phyloP scores from a whole-genome alignment of 2,329 filamentous ascomycete genomes.

The Pseudogymnoascus sp. region DNA sequence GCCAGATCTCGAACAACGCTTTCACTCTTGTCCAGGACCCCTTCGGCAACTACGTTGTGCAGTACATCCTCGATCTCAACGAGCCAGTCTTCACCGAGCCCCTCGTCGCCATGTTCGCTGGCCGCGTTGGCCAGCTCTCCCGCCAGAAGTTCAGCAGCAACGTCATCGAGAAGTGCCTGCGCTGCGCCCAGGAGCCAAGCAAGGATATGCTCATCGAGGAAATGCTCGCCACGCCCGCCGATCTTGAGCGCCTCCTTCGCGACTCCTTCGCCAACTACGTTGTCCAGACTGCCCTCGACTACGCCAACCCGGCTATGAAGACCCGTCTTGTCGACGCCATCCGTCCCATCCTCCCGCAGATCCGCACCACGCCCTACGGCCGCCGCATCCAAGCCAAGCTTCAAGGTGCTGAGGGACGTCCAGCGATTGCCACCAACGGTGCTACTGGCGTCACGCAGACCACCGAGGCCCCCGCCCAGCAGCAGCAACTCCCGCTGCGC shows the following conservation, averaged over 20 bases:
- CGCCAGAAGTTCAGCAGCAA: constrained; percentile 99
- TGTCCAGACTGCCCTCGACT: constrained; percentile 90
- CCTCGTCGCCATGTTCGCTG: constrained; percentile 71
- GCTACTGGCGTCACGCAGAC: neutral
- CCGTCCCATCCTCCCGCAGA: constrained; percentile 72
- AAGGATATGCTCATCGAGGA: constrained; percentile 80
- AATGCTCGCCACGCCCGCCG: constrained; percentile 58
- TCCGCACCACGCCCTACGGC: constrained; percentile 87
- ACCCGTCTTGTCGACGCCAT: constrained; percentile 72
- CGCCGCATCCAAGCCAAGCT: constrained; percentile 92
- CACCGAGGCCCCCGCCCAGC: neutral
- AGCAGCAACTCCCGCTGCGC: constrained; percentile 21
- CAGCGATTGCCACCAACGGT: neutral
- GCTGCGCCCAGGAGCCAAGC: constrained; percentile 66
- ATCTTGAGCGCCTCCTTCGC: constrained; percentile 81
- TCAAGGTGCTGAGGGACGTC: constrained; percentile 42
- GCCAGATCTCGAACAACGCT: constrained; percentile 81
- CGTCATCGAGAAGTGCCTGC: constrained; percentile 92
- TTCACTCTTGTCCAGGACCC: constrained; percentile 87
- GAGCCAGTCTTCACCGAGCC: constrained; percentile 84
- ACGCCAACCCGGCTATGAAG: constrained; percentile 66
- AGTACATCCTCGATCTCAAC: constrained; percentile 94
- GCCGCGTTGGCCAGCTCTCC: constrained; percentile 62
- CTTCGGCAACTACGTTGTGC: constrained; percentile 97
- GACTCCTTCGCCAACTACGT: constrained; percentile 98